These are phyloP conservation scores for Coniochaeta sp. DNA, from an alignment of 2,329 filamentous ascomycete genomes.

Conservation along the genomic window DNA sequence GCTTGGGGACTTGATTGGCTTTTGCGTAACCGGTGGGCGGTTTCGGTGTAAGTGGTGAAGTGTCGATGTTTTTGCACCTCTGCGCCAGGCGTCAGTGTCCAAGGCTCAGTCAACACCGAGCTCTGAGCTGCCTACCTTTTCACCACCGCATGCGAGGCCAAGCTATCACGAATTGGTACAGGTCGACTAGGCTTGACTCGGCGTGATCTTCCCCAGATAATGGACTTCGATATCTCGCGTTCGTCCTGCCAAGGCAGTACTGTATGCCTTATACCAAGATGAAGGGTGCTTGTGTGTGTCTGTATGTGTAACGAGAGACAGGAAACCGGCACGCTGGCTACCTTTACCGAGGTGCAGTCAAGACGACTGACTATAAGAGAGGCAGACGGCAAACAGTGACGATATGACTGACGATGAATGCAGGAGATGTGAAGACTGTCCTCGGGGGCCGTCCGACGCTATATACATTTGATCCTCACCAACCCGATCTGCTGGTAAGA, in stretches of 20 bases:
- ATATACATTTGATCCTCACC: slow-evolving; percentile 2
- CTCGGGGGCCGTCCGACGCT: not conserved
- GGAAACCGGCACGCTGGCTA: not conserved
- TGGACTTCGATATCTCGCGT: not conserved
- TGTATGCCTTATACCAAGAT: not conserved
- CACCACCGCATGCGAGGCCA: not conserved
- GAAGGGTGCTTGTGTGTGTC: not conserved
- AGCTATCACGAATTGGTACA: not conserved
- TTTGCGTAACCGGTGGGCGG: not conserved
- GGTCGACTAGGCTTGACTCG: not conserved
- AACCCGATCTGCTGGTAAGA: slow-evolving; percentile 1
- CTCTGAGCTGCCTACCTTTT: not conserved
- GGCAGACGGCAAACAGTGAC: not conserved
- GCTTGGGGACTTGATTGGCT: not conserved
- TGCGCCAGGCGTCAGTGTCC: not conserved
- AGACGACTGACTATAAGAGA: not conserved
- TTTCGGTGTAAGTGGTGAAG: not conserved
- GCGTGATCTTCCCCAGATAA: not conserved
- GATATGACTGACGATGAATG: not conserved
- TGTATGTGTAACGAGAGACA: not conserved
- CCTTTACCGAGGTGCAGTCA: not conserved
- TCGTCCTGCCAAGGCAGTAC: not conserved
- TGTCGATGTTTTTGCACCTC: not conserved
- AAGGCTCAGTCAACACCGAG: not conserved
- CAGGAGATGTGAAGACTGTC: not conserved